These are phyloP conservation scores for Umbelopsis vinacea DNA, from an alignment of 192 early-diverging fungal species.

Conservation along the genomic window DNA sequence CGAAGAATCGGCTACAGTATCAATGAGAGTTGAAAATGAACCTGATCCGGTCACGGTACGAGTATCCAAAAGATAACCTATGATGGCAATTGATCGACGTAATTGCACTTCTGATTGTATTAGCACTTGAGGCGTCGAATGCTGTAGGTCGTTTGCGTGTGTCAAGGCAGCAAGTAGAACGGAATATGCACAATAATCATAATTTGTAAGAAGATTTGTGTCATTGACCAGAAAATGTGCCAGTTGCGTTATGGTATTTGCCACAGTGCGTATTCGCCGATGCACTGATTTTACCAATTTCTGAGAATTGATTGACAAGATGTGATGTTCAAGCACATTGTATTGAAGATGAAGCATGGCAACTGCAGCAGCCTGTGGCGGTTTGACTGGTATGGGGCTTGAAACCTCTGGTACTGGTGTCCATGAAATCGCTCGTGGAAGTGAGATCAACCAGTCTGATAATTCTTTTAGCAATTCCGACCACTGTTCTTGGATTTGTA, in stretches of 20 bases:
- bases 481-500: conserved; percentile 28
- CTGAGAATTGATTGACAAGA: conserved; percentile 29
- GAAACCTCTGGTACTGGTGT: conserved; percentile 15
- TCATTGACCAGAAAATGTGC: conserved; percentile 16
- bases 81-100: conserved; percentile 8
- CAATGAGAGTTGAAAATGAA: conserved; percentile 1
- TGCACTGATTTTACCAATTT: conserved; percentile 29
- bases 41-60: conserved; percentile 6
- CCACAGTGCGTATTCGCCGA: conserved; percentile 26
- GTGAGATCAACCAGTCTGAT: conserved; percentile 24
- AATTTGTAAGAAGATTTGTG: neutral
- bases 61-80: conserved; percentile 5
- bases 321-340: conserved; percentile 34
- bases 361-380: conserved; percentile 28
- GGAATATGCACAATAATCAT: neutral
- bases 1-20: neutral
- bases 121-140: neutral
- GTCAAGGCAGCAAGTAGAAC: conserved; percentile 10
- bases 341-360: conserved; percentile 41
- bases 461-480: conserved; percentile 31
- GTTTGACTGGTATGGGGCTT: conserved; percentile 24
- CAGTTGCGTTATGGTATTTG: conserved; percentile 36
- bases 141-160: conserved; percentile 3
- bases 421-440: conserved; percentile 28
- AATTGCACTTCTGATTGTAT: conserved; percentile 18